Conservation (phyloP, 192 early-diverging fungal genomes). For the Backusella australiensis region DNA sequence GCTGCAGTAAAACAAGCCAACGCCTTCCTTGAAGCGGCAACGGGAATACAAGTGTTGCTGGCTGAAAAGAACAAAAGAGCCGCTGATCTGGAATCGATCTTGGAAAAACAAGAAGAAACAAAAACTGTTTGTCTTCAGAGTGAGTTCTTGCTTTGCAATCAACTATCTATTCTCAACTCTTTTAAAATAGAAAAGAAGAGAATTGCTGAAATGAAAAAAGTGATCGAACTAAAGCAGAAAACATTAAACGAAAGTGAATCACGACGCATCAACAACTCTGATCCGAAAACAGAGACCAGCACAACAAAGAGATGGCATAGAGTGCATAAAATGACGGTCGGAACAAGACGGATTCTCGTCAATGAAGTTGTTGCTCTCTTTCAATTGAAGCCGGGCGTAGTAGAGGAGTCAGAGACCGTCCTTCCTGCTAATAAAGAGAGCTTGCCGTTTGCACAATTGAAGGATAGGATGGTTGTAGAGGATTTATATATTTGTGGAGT, state of each 20-base stretch:
- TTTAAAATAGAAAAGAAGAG: background rate
- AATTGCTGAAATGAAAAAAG: constrained; percentile 4
- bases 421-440: background rate
- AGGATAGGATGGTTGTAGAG: background rate
- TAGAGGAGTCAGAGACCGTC: background rate
- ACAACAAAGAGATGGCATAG: constrained; percentile 32
- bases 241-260: background rate
- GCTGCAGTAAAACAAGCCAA: constrained; percentile 19
- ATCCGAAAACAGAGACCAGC: background rate
- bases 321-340: constrained; percentile 39
- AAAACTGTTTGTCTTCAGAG: constrained; percentile 1
- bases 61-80: constrained; percentile 24
- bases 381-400: constrained; percentile 40
- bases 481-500: constrained; percentile 24
- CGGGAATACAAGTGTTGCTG: constrained; percentile 14
- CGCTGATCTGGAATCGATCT: background rate
- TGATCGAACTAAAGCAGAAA: background rate
- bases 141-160: background rate
- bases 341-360: constrained; percentile 50
- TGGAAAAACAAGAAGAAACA: background rate
- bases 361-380: constrained; percentile 50
- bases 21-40: constrained; percentile 1
- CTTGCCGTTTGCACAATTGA: background rate
- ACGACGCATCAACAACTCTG: background rate
- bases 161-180: background rate